Conservation (phyloP, 495 filamentous ascomycete species). For the Neurospora terricola region DNA sequence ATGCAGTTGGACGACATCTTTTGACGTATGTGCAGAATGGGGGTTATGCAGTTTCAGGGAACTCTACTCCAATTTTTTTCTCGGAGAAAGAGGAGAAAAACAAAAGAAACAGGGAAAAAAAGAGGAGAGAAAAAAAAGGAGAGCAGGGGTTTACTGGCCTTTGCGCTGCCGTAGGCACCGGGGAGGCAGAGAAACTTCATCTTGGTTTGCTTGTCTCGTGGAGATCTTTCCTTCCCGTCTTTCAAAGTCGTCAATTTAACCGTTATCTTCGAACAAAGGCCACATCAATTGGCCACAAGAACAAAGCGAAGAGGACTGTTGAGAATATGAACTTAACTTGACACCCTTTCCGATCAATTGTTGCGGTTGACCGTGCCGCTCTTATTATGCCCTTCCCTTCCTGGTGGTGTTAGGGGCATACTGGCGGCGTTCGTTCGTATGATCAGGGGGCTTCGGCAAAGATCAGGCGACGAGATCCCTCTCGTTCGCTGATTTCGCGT, state of each 20-base stretch:
- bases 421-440: not conserved
- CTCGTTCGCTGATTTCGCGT: not conserved
- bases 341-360: not conserved
- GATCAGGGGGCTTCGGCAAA: not conserved
- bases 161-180: constrained; percentile 34
- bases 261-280: not conserved
- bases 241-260: not conserved
- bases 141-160: constrained; percentile 13
- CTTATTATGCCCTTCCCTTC: not conserved
- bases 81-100: not conserved
- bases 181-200: constrained; percentile 23
- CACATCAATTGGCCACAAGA: not conserved
- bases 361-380: not conserved
- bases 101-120: not conserved
- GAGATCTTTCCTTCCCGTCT: not conserved
- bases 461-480: not conserved
- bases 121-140: not conserved
- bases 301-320: not conserved
- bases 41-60: not conserved
- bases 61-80: not conserved
- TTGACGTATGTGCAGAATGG: not conserved
- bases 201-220: not conserved
- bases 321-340: not conserved
- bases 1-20: not conserved
- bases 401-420: not conserved